Evolutionary conservation across 305 asterid species (phyloP).

Genomic region (Rubia occidens): DNA sequence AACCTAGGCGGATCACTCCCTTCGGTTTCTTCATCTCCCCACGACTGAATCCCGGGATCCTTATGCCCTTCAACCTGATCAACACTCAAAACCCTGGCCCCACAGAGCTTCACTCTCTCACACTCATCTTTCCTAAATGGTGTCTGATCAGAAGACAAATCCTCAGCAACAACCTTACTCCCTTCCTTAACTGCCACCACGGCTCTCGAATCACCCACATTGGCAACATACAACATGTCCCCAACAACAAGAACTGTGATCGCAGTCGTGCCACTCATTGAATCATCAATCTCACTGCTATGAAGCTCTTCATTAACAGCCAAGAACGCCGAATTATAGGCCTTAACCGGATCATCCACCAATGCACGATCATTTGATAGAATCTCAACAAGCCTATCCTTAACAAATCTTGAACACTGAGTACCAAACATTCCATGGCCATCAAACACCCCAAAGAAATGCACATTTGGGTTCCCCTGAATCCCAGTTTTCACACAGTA

Average conservation of each 20-base stretch:
- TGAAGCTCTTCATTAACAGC: slow-evolving; percentile 81
- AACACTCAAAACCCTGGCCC: slow-evolving; percentile 87
- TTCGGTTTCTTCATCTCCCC: slow-evolving; percentile 92
- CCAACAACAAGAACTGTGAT: slow-evolving; percentile 70
- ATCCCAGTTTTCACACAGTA: slow-evolving; percentile 52
- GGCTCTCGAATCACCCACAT: slow-evolving; percentile 92
- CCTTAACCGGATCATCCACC: slow-evolving; percentile 74
- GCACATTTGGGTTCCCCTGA: slow-evolving; percentile 75
- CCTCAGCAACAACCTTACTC: slow-evolving; percentile 46
- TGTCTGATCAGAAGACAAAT: slow-evolving; percentile 75
- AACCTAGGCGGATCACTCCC: slow-evolving; percentile 94
- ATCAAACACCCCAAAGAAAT: slow-evolving; percentile 94
- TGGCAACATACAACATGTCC: slow-evolving; percentile 77
- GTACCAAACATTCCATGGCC: slow-evolving; percentile 82
- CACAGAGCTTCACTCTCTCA: slow-evolving; percentile 80
- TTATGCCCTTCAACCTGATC: slow-evolving; percentile 95
- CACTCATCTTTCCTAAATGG: slow-evolving; percentile 89
- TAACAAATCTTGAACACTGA: slow-evolving; percentile 65
- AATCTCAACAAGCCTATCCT: slow-evolving; percentile 59
- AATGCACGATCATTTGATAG: slow-evolving; percentile 46
- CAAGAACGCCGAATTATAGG: slow-evolving; percentile 56
- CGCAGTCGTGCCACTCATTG: slow-evolving; percentile 98
- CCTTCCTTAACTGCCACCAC: slow-evolving; percentile 86
- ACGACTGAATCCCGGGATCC: slow-evolving; percentile 78
- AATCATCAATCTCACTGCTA: slow-evolving; percentile 61